These are phyloP conservation scores for Tricholoma sp. DNA, from an alignment of 768 basidiomycete genomes.

Conservation along the genomic window DNA sequence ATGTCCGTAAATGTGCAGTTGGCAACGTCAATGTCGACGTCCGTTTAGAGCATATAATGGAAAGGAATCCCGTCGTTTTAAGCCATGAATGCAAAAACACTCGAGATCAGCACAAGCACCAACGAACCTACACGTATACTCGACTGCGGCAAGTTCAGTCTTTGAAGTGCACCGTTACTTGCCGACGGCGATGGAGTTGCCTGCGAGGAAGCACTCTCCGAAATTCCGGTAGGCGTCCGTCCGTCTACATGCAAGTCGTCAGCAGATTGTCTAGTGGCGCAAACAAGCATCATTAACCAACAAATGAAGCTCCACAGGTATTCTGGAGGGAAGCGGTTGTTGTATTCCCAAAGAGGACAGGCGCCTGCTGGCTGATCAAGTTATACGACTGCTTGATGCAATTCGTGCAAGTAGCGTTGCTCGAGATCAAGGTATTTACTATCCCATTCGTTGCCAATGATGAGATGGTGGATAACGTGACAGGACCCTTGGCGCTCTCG, in stretches of 20 bases:
- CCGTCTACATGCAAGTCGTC: slow-evolving; percentile 28
- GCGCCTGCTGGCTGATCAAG: slow-evolving; percentile 27
- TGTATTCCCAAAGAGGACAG: slow-evolving; percentile 24
- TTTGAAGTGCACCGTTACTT: background rate
- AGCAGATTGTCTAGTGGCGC: background rate
- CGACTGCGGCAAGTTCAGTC: background rate
- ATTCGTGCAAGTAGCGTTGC: slow-evolving; percentile 45
- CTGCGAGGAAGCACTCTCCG: slow-evolving; percentile 27
- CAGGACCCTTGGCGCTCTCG: slow-evolving; percentile 34
- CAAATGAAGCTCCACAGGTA: slow-evolving; percentile 50
- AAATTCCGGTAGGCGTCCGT: slow-evolving; percentile 29
- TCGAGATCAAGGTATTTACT: slow-evolving; percentile 14
- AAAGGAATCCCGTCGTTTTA: background rate
- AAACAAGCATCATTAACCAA: slow-evolving; percentile 30
- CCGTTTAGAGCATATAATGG: background rate
- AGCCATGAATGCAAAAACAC: background rate
- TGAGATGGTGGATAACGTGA: slow-evolving; percentile 29
- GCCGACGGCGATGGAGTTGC: background rate
- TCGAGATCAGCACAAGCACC: background rate
- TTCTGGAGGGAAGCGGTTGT: slow-evolving; percentile 23
- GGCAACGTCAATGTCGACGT: background rate
- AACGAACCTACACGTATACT: background rate
- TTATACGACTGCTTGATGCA: slow-evolving; percentile 52
- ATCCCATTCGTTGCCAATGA: slow-evolving; percentile 13
- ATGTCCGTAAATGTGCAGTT: no score